Base-by-base conservation (phyloP, 1,284 basidiomycete genomes). In the Sporisorium exsertum region DNA sequence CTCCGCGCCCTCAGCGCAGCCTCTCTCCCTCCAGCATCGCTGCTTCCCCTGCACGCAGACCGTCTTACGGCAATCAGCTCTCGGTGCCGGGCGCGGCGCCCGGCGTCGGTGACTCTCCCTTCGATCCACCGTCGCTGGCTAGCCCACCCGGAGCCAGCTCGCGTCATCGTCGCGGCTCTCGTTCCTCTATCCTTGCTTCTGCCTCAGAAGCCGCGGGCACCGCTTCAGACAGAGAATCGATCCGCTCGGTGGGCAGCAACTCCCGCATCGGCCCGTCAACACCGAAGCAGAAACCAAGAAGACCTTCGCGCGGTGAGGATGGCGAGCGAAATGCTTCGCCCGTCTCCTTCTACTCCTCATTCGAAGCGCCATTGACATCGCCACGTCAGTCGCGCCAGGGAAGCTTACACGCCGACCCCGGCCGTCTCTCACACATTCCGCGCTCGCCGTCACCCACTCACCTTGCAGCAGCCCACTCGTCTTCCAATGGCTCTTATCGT, bases 171-270 rank as follows among this genome's bases (percentile, higher is more conserved):
- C 74, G 74, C 26, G 63, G 73, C 24, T 76, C 73, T 16, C 54
- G 73, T 35, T 70, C 70, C 12, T 69, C 74, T 40, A 73, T 73
- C 33, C 60, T 77, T 33, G 69, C 70, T 3, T 58, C 69, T 3
- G 65, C 74, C 4, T 62, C 69, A 22, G 74, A 77, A 42, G 62
- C 60, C 16, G 49, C 59, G 5, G 27, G 27, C 13, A 46, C 49
- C 5, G 29, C 45, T 16, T 68, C 67, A 3, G 67, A 75, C 45
- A 57, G 47, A 37, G 72, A 67, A 22, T 67, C 67, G 16, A 64
- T 75, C 16, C 72, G 64, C 46, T 76, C 69, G 1, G 56, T 29
- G 10, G 42, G 64, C 53, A 68, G 64, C 58, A 75, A 51, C 62
- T 68, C 62, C 8, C 60, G 65, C 16, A 53, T 33, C 2, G 54